phyloP scores from a whole-genome alignment of 192 early-diverging fungal genomes.

The Umbelopsis ramanniana region DNA sequence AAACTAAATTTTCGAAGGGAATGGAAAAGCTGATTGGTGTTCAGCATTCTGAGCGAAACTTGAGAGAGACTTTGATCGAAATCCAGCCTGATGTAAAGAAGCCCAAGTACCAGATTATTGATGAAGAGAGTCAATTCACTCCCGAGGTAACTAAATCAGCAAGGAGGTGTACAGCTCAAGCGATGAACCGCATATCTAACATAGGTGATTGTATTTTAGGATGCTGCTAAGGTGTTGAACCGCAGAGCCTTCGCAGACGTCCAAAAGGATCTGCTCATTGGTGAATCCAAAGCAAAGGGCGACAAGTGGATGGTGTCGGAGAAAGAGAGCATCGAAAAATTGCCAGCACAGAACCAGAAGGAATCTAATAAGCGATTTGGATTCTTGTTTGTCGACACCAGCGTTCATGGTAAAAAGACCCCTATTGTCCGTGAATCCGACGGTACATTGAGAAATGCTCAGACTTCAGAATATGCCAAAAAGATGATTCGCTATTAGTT shows the following conservation, averaged over 20 bases:
- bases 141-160: conserved; percentile 47
- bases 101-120: conserved; percentile 82
- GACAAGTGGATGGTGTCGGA: conserved; percentile 3
- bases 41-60: conserved; percentile 26
- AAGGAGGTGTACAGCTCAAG: neutral
- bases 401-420: conserved; percentile 3
- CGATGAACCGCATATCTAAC: neutral
- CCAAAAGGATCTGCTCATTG: conserved; percentile 32
- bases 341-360: conserved; percentile 6
- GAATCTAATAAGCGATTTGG: conserved; percentile 11
- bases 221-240: conserved; percentile 81
- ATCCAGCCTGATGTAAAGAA: conserved; percentile 62
- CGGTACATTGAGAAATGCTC: conserved; percentile 1
- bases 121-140: conserved; percentile 76
- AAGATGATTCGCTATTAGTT: conserved; percentile 20
- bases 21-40: conserved; percentile 89
- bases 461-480: conserved; percentile 11
- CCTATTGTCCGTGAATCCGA: conserved; percentile 15
- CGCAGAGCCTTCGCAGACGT: conserved; percentile 59
- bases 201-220: conserved; percentile 32
- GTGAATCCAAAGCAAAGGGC: conserved; percentile 10
- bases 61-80: conserved; percentile 61
- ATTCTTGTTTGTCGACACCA: conserved; percentile 17
- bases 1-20: conserved; percentile 71
- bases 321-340: neutral